phyloP scores from a whole-genome alignment of 805 yeast species.

The Clavispora santaluciae region DNA sequence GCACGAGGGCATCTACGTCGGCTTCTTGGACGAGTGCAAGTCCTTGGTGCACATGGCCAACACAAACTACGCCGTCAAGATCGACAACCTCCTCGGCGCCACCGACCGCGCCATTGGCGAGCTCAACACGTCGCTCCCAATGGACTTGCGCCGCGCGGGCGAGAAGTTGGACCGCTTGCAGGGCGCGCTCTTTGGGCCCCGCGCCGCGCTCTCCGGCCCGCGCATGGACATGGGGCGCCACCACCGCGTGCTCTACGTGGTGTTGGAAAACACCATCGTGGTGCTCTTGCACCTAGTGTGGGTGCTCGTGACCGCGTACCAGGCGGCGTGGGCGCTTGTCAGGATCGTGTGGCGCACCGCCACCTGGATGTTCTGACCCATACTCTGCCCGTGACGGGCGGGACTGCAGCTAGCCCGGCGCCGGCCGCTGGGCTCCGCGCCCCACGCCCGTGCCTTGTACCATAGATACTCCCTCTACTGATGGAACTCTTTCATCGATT shows the following conservation, averaged over 20 bases:
- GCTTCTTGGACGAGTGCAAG: conserved; percentile 31
- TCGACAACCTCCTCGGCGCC: conserved; percentile 56
- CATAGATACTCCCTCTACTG: no score
- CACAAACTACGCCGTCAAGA: conserved; percentile 45
- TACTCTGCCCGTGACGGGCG: no score
- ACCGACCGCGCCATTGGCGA: conserved; percentile 71
- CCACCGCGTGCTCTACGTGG: conserved; percentile 36
- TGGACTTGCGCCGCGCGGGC: conserved; percentile 51
- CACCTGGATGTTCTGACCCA: not conserved
- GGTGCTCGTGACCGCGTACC: conserved; percentile 48
- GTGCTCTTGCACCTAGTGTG: conserved; percentile 49
- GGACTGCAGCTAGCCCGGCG: no score
- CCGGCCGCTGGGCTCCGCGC: no score
- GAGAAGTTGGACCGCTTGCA: conserved; percentile 45
- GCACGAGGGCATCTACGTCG: conserved; percentile 29
- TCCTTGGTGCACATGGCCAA: conserved; percentile 33
- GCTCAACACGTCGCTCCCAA: conserved; percentile 63
- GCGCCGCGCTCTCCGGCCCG: conserved; percentile 16
- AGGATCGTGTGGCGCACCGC: conserved; percentile 7
- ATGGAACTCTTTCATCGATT: no score
- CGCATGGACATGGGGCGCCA: conserved; percentile 25
- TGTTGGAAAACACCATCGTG: conserved; percentile 51
- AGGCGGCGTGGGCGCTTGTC: conserved; percentile 24
- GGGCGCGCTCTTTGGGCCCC: conserved; percentile 26
- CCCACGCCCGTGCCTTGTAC: no score